Percentiles rank a stretch among this genome's conserved stretches.
phyloP scores from a whole-genome alignment of 164 flowering plant genomes.

The Saururus chinensis region DNA sequence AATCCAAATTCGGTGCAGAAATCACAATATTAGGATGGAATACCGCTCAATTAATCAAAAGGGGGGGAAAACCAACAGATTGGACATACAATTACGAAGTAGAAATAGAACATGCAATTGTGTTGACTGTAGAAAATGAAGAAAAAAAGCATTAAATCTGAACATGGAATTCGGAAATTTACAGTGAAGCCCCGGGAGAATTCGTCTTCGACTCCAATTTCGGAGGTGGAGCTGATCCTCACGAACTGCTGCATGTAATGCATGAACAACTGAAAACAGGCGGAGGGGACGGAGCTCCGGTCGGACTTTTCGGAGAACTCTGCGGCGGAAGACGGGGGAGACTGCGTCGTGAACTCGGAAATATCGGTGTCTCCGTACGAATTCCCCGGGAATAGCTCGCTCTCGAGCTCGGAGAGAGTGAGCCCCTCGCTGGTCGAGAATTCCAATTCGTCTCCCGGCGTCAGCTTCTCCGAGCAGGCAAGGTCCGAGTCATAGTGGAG shows the following conservation, averaged over 20 bases:
- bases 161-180: conserved; percentile 1
- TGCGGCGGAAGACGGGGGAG: conserved; percentile 44
- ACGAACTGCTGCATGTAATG: conserved; percentile 42
- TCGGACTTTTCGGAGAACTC: conserved; percentile 56
- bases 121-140: not conserved
- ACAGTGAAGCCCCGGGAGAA: conserved; percentile 26
- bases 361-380: conserved; percentile 20
- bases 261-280: conserved; percentile 37
- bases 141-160: not conserved
- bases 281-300: conserved; percentile 35
- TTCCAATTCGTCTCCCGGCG: conserved; percentile 24
- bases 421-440: conserved; percentile 25
- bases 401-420: conserved; percentile 27
- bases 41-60: too few species aligned
- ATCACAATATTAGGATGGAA: too few species aligned
- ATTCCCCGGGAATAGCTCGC: conserved; percentile 22
- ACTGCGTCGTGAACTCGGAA: conserved; percentile 35
- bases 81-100: too few species aligned
- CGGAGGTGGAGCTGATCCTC: conserved; percentile 4
- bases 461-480: conserved; percentile 40
- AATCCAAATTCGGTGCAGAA: too few species aligned
- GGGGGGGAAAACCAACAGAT: too few species aligned
- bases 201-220: conserved; percentile 11
- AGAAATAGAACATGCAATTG: not conserved
- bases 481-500: conserved; percentile 23